Percentiles rank a stretch among this genome's conserved stretches.
Conservation (phyloP, 192 early-diverging fungal species). For the Gonapodya sp. region DNA sequence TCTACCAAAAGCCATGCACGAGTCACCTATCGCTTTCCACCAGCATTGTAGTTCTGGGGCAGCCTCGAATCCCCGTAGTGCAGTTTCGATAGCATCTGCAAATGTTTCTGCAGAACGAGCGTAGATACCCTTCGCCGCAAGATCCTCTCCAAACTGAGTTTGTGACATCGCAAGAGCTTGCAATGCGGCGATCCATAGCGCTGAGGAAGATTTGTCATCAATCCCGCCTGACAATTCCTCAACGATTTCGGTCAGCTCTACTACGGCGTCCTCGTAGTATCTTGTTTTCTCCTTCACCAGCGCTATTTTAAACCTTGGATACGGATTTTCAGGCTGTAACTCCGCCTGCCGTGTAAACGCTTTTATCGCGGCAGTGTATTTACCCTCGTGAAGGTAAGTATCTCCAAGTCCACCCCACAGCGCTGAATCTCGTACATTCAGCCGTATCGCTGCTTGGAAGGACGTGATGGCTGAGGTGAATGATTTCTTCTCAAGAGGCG, state of each 20-base stretch:
- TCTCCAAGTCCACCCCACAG: constrained; percentile 74
- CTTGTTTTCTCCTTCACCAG: constrained; percentile 42
- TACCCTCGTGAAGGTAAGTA: constrained; percentile 58
- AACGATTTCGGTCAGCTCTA: constrained; percentile 28
- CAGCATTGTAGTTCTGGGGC: constrained; percentile 28
- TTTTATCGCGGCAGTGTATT: constrained; percentile 63
- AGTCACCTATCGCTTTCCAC: constrained; percentile 54
- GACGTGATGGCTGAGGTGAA: constrained; percentile 46
- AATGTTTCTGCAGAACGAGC: constrained; percentile 51
- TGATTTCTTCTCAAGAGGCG: constrained; percentile 22
- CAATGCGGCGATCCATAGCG: constrained; percentile 30
- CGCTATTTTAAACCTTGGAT: constrained; percentile 34
- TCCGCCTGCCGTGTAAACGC: constrained; percentile 63
- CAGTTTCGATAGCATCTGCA: constrained; percentile 30
- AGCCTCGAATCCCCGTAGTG: constrained; percentile 15
- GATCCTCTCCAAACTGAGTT: constrained; percentile 35
- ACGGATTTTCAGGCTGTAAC: constrained; percentile 41
- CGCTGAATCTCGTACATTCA: constrained; percentile 50
- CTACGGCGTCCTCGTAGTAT: constrained; percentile 38
- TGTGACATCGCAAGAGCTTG: constrained; percentile 42
- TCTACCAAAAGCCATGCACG: constrained; percentile 35
- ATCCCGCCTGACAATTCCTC: constrained; percentile 22
- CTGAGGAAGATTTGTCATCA: constrained; percentile 6
- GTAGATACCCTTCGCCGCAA: constrained; percentile 50
- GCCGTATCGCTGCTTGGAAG: constrained; percentile 77